Percentiles rank a stretch among this genome's conserved stretches.
phyloP scores from a whole-genome alignment of 371 early-diverging fungal genomes.

The Mortierella polycephala region DNA sequence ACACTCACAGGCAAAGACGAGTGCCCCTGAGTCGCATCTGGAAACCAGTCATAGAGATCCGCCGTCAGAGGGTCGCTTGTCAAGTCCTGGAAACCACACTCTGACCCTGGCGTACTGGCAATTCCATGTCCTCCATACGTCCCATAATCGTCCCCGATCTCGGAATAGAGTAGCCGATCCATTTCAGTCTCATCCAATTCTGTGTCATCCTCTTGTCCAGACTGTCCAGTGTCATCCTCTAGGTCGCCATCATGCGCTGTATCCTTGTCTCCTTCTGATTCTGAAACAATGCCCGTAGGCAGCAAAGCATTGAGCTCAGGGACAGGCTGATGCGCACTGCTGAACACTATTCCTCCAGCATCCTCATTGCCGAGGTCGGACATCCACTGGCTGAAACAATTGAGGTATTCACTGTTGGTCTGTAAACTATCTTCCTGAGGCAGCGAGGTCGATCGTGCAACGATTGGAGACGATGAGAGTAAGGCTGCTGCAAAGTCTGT shows the following conservation, averaged over 20 bases:
- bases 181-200: conserved; percentile 39
- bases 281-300: no score
- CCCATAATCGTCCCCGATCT: conserved; percentile 38
- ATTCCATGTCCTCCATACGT: conserved; percentile 11
- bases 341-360: neutral
- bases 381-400: conserved; percentile 50
- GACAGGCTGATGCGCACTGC: no score
- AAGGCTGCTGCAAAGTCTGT: conserved; percentile 13
- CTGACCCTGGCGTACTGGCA: conserved; percentile 25
- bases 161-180: conserved; percentile 43
- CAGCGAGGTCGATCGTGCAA: neutral
- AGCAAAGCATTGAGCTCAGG: no score
- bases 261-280: neutral
- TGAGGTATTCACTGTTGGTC: conserved; percentile 27
- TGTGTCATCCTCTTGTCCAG: conserved; percentile 19
- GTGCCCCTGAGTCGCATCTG: conserved; percentile 8
- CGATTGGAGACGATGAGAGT: neutral
- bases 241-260: neutral
- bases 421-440: neutral
- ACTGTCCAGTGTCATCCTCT: conserved; percentile 3
- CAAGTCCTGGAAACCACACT: conserved; percentile 11
- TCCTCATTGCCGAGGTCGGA: conserved; percentile 40
- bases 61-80: conserved; percentile 18
- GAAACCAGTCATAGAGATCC: conserved; percentile 46
- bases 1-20: neutral